Conservation (phyloP, 2,329 filamentous ascomycete species). For the Penicillium hordei region DNA sequence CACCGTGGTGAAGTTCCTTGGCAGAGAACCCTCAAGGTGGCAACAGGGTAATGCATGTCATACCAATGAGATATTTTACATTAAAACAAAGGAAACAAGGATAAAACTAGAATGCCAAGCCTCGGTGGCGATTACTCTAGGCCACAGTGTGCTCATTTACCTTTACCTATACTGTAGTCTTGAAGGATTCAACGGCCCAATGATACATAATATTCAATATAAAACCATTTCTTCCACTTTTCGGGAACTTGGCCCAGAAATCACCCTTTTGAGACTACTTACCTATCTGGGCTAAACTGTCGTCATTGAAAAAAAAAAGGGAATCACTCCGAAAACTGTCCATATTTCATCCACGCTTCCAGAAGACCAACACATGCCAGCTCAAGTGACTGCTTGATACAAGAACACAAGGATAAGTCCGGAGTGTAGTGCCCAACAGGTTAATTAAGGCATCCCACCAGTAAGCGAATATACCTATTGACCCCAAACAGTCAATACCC, state of each 20-base stretch:
- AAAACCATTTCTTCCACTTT: not conserved
- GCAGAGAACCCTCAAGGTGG: not conserved
- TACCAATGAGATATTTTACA: not conserved
- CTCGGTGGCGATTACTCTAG: not conserved
- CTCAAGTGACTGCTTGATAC: not conserved
- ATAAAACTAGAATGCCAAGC: not conserved
- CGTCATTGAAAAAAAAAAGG: not conserved
- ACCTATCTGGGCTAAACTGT: not conserved
- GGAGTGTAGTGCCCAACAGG: not conserved
- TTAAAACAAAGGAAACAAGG: not conserved
- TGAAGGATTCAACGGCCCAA: too few species aligned
- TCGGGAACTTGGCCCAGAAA: too few species aligned
- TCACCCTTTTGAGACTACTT: not conserved
- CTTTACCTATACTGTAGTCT: not conserved
- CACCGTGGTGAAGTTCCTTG: not conserved
- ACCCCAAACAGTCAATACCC: slow-evolving; percentile 16
- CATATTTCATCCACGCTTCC: not conserved
- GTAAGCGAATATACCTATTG: not conserved
- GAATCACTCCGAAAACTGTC: too few species aligned
- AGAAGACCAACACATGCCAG: not conserved
- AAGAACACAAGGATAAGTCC: not conserved
- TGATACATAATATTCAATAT: not conserved
- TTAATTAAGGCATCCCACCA: not conserved
- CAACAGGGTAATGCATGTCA: not conserved
- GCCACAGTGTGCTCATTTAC: not conserved